Base-by-base conservation (phyloP, 2,329 filamentous ascomycete species). In the Botrytis deweyae region DNA sequence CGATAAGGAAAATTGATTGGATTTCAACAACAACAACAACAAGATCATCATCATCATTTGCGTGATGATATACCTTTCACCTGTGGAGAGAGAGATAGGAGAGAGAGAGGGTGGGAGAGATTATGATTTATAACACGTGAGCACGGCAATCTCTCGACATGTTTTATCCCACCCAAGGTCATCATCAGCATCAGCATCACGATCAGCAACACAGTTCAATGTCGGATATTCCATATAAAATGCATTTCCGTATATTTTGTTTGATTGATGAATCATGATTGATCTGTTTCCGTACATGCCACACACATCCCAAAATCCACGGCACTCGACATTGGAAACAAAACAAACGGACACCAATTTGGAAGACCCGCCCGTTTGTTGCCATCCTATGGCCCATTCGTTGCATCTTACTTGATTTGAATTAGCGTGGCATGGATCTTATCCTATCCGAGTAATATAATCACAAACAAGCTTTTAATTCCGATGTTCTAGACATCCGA, bases 401-500 rank as follows among this genome's bases (percentile, higher is more conserved):
- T 38, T n/a, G 1, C 12, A 7, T 14, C 16, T 38, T 36, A 36
- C 20, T 8, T 1, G 1, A n/a, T 12, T 3, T 1, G 6, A 33
- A 38, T 7, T 52, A 52, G 44, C 16, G 0, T 6, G 0, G 1
- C 1, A 5, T 1, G 0, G 5, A 40, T 29, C 65, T 58, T 42
- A 42, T 68, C 49, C 25, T 42, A 6, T 42, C 6, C 1, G 1
- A 1, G 65, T 58, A 68, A 9, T 1, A 22, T 42, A 22, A 22
- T 22, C 6, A 8, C 5, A 46, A 12, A 68, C 46, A 68, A 58
- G 49, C 49, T 55, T 68, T 68, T 22, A 6, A 20, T 55, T 33
- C 36, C 49, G 36, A 42, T 20, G 36, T 55, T 68, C 65, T 68
- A 55, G 65, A 55, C 65, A n/a, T 55, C 25, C 25, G n/a, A n/a